Evolutionary conservation across 139 green algal genomes (phyloP).

Genomic region (Closterium sp.): DNA sequence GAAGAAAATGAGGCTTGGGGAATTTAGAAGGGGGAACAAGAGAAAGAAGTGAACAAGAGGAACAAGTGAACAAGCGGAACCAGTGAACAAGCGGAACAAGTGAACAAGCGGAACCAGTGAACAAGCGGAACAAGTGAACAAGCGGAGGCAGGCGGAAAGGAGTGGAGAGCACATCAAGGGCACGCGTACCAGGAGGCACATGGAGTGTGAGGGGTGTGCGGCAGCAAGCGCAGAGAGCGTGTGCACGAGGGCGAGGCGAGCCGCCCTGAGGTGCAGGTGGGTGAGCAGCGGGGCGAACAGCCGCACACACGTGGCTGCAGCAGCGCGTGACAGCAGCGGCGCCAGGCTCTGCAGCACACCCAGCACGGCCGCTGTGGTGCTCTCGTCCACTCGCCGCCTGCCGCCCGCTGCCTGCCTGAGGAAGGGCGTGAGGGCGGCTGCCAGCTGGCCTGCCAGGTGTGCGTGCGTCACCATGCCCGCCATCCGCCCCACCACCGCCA

Average conservation of each 20-base stretch:
- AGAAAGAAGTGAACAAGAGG: too few species aligned
- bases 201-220: background rate
- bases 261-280: background rate
- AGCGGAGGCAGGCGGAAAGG: background rate
- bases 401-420: background rate
- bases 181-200: background rate
- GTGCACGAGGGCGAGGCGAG: background rate
- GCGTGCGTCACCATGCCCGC: background rate
- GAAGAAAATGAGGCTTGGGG: background rate
- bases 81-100: too few species aligned
- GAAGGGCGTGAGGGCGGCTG: conserved; percentile 4
- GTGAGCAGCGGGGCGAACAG: conserved; percentile 2
- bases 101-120: too few species aligned
- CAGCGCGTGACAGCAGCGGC: background rate
- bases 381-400: conserved; percentile 18
- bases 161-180: too few species aligned
- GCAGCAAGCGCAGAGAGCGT: background rate
- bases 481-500: conserved; percentile 19
- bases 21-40: background rate
- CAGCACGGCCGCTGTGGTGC: background rate
- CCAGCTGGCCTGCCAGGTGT: background rate
- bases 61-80: too few species aligned
- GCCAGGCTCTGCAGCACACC: background rate
- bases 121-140: background rate
- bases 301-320: conserved; percentile 1